Evolutionary conservation across 352 stramenopile species (phyloP), one percentile per base, ranked within the genome.

Genomic region (Phytophthora hybrid): DNA sequence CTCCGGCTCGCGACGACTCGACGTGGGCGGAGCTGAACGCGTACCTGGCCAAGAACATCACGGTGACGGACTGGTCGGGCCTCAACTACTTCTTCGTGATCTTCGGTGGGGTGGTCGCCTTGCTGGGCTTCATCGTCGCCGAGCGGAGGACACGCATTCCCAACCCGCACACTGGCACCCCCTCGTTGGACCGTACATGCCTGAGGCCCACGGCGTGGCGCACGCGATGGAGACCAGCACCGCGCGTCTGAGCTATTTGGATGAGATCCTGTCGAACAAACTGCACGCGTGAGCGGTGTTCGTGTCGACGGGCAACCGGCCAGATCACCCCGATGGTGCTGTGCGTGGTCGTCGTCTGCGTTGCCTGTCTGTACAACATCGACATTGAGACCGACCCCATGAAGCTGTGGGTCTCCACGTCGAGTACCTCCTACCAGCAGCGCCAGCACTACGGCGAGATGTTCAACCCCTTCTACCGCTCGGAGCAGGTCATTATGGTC

Each of bases 401-500:
- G 44, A 92, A 90, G 59, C 66, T 92, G 14, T 92, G 84, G 84
- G 83, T 91, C 5, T 83, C 84, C 14, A 81, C 84, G 49, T 84
- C 78, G 0, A 92, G 83, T 71, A 80, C 71, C 7, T 78, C 84
- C 8, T 91, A 84, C 69, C 79, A 88, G 44, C 74, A 92, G 57
- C 74, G 74, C n/a, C 76, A 90, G 59, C 81, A 85, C 58, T 92
- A 88, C 53, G 84, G 79, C 23, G 62, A 90, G 5, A 73, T 91
- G 9, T 93, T 93, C 57, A 86, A 83, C 61, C 86, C 86, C 4
- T 93, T 93, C 71, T 93, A 92, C 73, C 83, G 86, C 16, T 80
- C 86, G n/a, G 80, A 89, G 57, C 84, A 93, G 57, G 51, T 91
- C 31, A 89, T 93, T 57, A 37, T 93, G 55, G 85, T 87, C 26